Evolutionary conservation across 306 rosid species (phyloP).

Genomic region (Lablab purpureus): DNA sequence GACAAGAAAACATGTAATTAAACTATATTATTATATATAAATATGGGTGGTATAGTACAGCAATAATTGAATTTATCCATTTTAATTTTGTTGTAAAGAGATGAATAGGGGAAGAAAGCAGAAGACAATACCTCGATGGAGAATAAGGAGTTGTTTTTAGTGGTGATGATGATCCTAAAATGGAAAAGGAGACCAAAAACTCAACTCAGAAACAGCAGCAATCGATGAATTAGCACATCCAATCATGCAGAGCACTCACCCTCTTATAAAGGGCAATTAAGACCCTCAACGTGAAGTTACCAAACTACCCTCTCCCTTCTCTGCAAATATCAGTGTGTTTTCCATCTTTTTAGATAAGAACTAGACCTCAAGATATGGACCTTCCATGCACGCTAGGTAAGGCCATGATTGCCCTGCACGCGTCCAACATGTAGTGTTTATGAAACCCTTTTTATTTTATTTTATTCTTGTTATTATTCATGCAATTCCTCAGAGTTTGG

Average conservation of each 20-base stretch:
- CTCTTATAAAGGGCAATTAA: conserved; percentile 57
- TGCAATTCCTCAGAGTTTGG: conserved; percentile 23
- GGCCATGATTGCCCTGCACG: conserved; percentile 62
- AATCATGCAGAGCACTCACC: conserved; percentile 47
- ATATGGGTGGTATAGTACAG: background rate
- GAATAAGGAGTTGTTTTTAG: conserved; percentile 28
- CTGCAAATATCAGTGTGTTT: background rate
- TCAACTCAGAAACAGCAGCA: conserved; percentile 38
- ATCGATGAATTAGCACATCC: conserved; percentile 37
- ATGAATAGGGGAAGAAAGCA: background rate
- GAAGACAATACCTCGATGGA: conserved; percentile 33
- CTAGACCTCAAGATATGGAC: conserved; percentile 3
- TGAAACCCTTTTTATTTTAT: background rate
- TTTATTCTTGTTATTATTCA: background rate
- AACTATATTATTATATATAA: background rate
- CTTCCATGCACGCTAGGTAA: conserved; percentile 42
- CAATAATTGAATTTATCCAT: conserved; percentile 16
- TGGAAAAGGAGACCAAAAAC: conserved; percentile 28
- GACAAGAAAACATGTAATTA: background rate
- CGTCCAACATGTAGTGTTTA: conserved; percentile 34
- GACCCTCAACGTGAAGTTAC: conserved; percentile 40
- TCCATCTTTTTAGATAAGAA: conserved; percentile 20
- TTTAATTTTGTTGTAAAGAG: background rate
- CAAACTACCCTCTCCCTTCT: conserved; percentile 52
- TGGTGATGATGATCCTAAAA: conserved; percentile 25